Base-by-base conservation (phyloP, 768 basidiomycete species). In the Galerina sulciceps region DNA sequence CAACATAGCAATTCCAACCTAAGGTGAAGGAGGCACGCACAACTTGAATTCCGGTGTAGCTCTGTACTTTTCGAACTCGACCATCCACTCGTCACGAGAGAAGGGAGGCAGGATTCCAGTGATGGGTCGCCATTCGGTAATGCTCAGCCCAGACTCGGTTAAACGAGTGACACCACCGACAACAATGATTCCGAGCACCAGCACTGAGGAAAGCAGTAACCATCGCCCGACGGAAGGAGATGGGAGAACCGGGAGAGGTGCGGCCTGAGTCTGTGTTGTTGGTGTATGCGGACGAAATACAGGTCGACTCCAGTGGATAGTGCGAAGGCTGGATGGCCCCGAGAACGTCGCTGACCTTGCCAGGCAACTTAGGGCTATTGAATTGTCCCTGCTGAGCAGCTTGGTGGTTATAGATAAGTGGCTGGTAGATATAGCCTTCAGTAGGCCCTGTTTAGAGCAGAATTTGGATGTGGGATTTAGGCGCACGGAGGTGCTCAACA, bases 101-200 rank as follows among this genome's bases (percentile, higher is more conserved):
- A 94, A 74, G 0, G 97, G 97, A 15, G 96, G 96, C 15, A 95
- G 69, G 49, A 93, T 78, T 14, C 97, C 97, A 22, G 93, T 89
- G 53, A 99, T 86, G 11, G 96, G 95, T 51, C 85, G 83, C 97
- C 97, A 99, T 81, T 99, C 97, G 20, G 95, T 97, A 72, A 99
- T 99, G 71, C 94, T 96, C 59, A 99, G 78, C 13, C 97, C 97
- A 14, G 94, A 96, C 75, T 99, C 97, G 1, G 97, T 99, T 58
- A 99, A 84, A 42, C 97, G 90, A 2, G 97, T 99, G 58, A 99
- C 84, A 9, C 96, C 97, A 26, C 97, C 97, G 4, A 99, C 92
- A 53, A 99, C 89, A 66, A 99, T 88, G 69, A 99, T 93, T 17
- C 87, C 89, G 63, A 99, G 90, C 20, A 96, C 94, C 34, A 99